Evolutionary conservation across 371 early-diverging fungal species (phyloP).

Genomic region (Zopfochytrium polystomum): DNA sequence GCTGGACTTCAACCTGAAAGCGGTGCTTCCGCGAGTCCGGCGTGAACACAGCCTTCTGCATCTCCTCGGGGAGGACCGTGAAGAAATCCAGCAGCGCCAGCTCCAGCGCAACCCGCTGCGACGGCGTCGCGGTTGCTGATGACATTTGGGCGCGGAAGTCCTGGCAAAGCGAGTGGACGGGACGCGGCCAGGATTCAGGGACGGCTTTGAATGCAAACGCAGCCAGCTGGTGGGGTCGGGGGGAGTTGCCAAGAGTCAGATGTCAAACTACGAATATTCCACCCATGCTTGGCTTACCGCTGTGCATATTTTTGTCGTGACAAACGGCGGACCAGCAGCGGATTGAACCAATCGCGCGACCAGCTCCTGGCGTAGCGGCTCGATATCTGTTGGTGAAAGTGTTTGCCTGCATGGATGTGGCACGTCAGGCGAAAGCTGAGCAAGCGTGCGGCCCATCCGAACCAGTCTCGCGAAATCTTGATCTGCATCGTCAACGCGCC

Average conservation of each 20-base stretch:
- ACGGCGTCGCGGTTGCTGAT: neutral
- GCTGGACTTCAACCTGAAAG: constrained; percentile 2
- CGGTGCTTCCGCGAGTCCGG: neutral
- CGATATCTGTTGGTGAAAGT: neutral
- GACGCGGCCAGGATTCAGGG: constrained; percentile 24
- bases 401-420: constrained; percentile 18
- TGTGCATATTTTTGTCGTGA: constrained; percentile 69
- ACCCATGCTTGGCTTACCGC: constrained; percentile 55
- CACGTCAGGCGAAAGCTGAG: constrained; percentile 27
- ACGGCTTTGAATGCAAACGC: constrained; percentile 29
- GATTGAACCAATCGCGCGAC: constrained; percentile 59
- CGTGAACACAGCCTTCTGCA: constrained; percentile 32
- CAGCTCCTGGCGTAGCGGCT: constrained; percentile 59
- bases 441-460: constrained; percentile 54
- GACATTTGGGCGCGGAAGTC: constrained; percentile 7
- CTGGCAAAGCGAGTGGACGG: constrained; percentile 17
- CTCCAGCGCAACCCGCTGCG: constrained; percentile 17
- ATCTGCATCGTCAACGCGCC: constrained; percentile 82
- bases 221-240: constrained; percentile 18
- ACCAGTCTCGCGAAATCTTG: constrained; percentile 78
- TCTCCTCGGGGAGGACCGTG: constrained; percentile 76
- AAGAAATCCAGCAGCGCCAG: constrained; percentile 63
- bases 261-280: neutral
- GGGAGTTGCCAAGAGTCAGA: neutral
- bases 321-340: constrained; percentile 60